Evolutionary conservation across 306 rosid genomes (phyloP), one percentile per base, ranked within the genome.

Genomic region (cucumber (Cucumis sativus)): DNA sequence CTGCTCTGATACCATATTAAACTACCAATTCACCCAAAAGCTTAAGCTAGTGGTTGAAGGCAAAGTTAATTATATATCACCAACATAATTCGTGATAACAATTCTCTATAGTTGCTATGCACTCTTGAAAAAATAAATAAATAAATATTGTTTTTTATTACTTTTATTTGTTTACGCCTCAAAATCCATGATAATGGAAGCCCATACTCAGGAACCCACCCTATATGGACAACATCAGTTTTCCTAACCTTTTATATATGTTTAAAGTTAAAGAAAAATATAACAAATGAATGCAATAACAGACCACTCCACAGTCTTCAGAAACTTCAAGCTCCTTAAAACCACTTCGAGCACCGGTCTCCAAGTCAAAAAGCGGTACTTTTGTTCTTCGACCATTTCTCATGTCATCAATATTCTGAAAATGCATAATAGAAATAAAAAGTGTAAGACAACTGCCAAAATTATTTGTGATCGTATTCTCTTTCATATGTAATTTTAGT

Each of bases 261-360:
- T 40, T 76, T 33, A 60, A 40, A 14, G 23, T 76, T 35, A 56
- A 39, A 59, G 52, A 65, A 73, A 49, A 41, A 66, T 21, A 40
- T 68, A 20, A 78, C 67, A 39, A 43, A 79, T 37, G 45, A 68
- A 21, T 60, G 78, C 71, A 58, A 78, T 82, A 83, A 89, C 97
- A 77, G 78, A 95, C 99, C 98, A 88, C 99, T 84, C 99, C 99
- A 88, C 97, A 95, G 83, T 95, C 99, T 88, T 95, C 97, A 59
- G 99, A 95, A 85, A 95, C 99, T 84, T 89, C 90, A 79, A 92
- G 98, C 59, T 95, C 98, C 91, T 92, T 95, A 82, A 92, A 88
- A 78, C 96, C 92, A 89, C 88, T 92, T 76, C 93, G 93, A 63
- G 87, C 96, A 85, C 99, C 98, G 74, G 87, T 87, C 88, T 95